Conservation (phyloP, 2,329 filamentous ascomycete species). For the Albophoma yamanashiensis region DNA sequence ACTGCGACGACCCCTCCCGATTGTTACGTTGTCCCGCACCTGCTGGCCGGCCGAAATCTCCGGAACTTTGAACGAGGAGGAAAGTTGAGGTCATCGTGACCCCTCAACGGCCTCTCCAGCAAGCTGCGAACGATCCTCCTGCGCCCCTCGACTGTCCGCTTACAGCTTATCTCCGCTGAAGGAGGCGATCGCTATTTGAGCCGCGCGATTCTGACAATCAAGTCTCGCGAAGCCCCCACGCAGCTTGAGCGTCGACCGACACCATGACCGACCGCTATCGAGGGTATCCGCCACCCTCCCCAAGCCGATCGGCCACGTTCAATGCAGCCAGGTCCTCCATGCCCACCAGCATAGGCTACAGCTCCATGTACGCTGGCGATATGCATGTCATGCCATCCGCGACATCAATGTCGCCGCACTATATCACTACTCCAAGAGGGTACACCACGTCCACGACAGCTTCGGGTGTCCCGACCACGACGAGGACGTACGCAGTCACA, state of each 20-base stretch:
- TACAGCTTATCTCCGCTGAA: not conserved
- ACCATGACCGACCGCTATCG: slow-evolving; percentile 39
- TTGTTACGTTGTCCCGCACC: not conserved
- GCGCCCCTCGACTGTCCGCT: not conserved
- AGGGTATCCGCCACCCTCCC: slow-evolving; percentile 19
- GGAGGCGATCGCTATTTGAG: not conserved
- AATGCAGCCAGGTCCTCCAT: slow-evolving; percentile 43
- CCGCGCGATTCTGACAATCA: not conserved
- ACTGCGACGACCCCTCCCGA: not conserved
- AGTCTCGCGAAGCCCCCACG: not conserved
- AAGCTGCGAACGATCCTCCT: not conserved
- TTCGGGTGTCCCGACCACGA: slow-evolving; percentile 28
- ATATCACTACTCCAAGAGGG: slow-evolving; percentile 21
- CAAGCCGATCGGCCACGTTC: slow-evolving; percentile 32
- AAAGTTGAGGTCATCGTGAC: not conserved
- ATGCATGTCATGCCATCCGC: slow-evolving; percentile 41
- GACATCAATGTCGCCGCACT: slow-evolving; percentile 20
- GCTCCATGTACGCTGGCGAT: slow-evolving; percentile 40
- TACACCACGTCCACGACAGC: slow-evolving; percentile 23
- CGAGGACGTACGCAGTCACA: slow-evolving; percentile 46
- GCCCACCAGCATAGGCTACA: slow-evolving; percentile 39
- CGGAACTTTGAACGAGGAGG: not conserved
- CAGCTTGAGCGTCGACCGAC: not conserved
- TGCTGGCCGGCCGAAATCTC: not conserved
- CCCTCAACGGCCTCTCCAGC: not conserved